Evolutionary conservation across 106 monocot genomes (phyloP).

Genomic region (Triglochin maritima): DNA sequence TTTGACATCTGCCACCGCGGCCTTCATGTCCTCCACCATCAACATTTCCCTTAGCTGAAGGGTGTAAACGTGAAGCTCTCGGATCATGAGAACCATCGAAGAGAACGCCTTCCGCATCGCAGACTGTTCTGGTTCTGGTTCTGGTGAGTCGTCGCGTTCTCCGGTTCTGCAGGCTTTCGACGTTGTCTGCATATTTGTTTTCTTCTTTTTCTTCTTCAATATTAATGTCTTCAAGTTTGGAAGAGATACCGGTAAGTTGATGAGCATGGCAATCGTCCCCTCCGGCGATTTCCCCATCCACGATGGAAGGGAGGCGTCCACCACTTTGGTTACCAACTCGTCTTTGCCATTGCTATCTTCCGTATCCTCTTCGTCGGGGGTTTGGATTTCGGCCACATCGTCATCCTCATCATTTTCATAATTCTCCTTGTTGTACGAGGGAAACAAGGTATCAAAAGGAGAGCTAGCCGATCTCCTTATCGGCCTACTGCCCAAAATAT

Average conservation of each 20-base stretch:
- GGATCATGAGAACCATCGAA: slow-evolving; percentile 29
- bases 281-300: neutral
- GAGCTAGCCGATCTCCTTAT: slow-evolving; percentile 1
- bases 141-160: neutral
- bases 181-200: neutral
- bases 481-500: no score
- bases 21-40: slow-evolving; percentile 8
- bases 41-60: slow-evolving; percentile 12
- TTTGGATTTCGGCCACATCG: neutral
- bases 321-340: neutral
- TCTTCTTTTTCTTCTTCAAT: neutral
- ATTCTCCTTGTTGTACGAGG: neutral
- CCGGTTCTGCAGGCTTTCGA: no score
- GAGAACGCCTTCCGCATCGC: slow-evolving; percentile 19
- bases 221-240: neutral
- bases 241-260: neutral
- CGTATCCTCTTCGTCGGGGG: neutral
- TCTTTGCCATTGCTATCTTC: no score
- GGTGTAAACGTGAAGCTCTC: slow-evolving; percentile 18
- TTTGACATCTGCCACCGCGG: neutral
- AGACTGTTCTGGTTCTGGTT: neutral
- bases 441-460: neutral
- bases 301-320: neutral
- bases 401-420: neutral
- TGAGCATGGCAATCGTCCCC: neutral